A percentile compares a stretch with the other conserved stretches of the same genome.
phyloP scores from a whole-genome alignment of 192 early-diverging fungal genomes.

The Lobosporangium transversale region DNA sequence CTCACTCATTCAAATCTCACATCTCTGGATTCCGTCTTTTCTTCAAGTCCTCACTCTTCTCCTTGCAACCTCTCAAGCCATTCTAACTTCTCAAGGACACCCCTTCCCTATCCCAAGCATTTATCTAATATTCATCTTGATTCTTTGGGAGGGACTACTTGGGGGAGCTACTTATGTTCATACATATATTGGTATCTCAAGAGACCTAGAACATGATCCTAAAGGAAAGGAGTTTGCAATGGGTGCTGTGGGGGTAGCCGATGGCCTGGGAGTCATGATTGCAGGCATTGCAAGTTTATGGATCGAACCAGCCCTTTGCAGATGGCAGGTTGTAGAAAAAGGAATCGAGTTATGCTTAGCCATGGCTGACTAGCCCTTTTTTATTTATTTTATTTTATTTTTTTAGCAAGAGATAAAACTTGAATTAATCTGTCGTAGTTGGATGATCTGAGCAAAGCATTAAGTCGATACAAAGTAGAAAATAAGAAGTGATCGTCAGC shows the following conservation, averaged over 20 bases:
- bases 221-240: slow-evolving; percentile 55
- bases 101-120: slow-evolving; percentile 44
- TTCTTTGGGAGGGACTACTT: slow-evolving; percentile 56
- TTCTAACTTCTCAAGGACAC: slow-evolving; percentile 5
- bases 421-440: slow-evolving; percentile 22
- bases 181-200: slow-evolving; percentile 47
- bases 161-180: slow-evolving; percentile 59
- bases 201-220: slow-evolving; percentile 38
- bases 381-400: neutral
- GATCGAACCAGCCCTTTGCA: slow-evolving; percentile 52
- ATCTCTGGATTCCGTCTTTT: slow-evolving; percentile 52
- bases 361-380: slow-evolving; percentile 49
- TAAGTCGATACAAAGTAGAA: neutral
- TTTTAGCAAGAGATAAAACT: neutral
- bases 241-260: slow-evolving; percentile 54
- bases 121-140: slow-evolving; percentile 48
- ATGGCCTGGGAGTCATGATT: slow-evolving; percentile 50
- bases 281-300: slow-evolving; percentile 50
- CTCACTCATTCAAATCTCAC: slow-evolving; percentile 27
- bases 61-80: slow-evolving; percentile 36
- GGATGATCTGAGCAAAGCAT: slow-evolving; percentile 26
- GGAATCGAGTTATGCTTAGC: slow-evolving; percentile 31
- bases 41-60: slow-evolving; percentile 39
- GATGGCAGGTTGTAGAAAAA: slow-evolving; percentile 32
- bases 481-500: neutral